Evolutionary conservation across 768 basidiomycete species (phyloP).

Genomic region (Calocybe gangraenosa): DNA sequence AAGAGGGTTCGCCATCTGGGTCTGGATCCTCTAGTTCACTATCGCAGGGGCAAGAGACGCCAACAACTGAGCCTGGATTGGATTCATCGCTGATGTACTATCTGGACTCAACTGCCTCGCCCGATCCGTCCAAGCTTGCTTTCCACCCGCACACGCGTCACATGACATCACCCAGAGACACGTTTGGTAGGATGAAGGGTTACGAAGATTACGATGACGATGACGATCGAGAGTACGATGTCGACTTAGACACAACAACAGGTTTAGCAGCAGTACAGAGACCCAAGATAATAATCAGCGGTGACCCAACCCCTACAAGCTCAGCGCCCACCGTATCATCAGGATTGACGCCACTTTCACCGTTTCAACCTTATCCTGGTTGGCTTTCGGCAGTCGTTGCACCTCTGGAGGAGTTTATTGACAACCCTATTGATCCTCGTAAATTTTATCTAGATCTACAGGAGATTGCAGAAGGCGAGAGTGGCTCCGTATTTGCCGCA

Average conservation of each 20-base stretch:
- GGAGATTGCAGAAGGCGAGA: slow-evolving; percentile 84
- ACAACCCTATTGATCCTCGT: slow-evolving; percentile 56
- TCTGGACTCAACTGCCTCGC: slow-evolving; percentile 27
- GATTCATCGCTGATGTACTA: slow-evolving; percentile 33
- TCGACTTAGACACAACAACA: slow-evolving; percentile 10
- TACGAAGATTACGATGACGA: slow-evolving; percentile 13
- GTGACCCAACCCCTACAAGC: slow-evolving; percentile 16
- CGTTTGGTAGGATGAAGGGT: slow-evolving; percentile 31
- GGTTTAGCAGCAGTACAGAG: slow-evolving; percentile 15
- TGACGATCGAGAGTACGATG: slow-evolving; percentile 24
- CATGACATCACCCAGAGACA: slow-evolving; percentile 26
- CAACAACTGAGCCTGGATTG: slow-evolving; percentile 29
- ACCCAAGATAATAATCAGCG: slow-evolving; percentile 36
- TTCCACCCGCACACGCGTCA: slow-evolving; percentile 18
- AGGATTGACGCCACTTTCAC: slow-evolving; percentile 34
- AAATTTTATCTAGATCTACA: slow-evolving; percentile 62
- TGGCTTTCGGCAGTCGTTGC: slow-evolving; percentile 61
- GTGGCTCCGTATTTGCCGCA: slow-evolving; percentile 62
- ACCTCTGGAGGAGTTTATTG: slow-evolving; percentile 60
- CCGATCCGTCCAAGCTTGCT: slow-evolving; percentile 19
- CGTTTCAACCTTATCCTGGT: slow-evolving; percentile 50
- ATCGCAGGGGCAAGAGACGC: slow-evolving; percentile 37
- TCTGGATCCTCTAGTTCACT: slow-evolving; percentile 37
- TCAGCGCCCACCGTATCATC: slow-evolving; percentile 31
- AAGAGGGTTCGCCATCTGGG: slow-evolving; percentile 32